These are phyloP conservation scores for Podospora fimiseda DNA, from an alignment of 495 filamentous ascomycete species.

Conservation along the genomic window DNA sequence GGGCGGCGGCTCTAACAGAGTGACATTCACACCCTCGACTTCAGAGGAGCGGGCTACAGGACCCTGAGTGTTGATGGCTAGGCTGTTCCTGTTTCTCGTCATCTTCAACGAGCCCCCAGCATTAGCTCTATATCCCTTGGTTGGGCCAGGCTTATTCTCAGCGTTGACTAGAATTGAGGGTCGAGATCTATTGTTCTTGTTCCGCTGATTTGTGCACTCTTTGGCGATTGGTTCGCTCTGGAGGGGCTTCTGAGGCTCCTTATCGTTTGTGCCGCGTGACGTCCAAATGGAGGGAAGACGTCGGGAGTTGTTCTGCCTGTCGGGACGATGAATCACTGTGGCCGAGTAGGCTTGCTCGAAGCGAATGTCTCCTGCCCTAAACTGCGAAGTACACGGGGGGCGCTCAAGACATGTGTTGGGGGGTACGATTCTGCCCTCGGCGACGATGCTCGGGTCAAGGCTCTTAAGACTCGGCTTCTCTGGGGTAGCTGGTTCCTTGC, in stretches of 20 bases:
- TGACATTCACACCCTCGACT: too few relatives aligned
- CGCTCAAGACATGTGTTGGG: too few relatives aligned
- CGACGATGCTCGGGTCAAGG: not conserved
- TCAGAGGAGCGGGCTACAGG: too few relatives aligned
- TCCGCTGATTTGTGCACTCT: too few relatives aligned
- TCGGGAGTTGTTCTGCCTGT: not conserved
- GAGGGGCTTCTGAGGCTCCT: too few relatives aligned
- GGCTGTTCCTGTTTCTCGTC: not conserved
- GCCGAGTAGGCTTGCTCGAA: not conserved
- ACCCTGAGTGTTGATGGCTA: not conserved
- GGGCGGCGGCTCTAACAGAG: too few relatives aligned
- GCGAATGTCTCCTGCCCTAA: not conserved
- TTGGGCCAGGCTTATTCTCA: too few relatives aligned
- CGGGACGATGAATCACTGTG: not conserved
- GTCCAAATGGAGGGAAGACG: not conserved
- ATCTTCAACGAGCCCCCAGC: constrained; percentile 12
- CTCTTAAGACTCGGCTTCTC: not conserved
- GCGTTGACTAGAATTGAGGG: too few relatives aligned
- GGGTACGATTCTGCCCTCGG: not conserved
- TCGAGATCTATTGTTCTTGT: too few relatives aligned
- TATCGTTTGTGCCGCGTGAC: too few relatives aligned
- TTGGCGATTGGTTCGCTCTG: too few relatives aligned
- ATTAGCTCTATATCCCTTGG: constrained; percentile 6
- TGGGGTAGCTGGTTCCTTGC: not conserved
- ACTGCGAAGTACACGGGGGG: not conserved